Evolutionary conservation across 202 grass and related monocot genomes (phyloP), one percentile per base, ranked within the genome.

Genomic region (Zoysia matrella): DNA sequence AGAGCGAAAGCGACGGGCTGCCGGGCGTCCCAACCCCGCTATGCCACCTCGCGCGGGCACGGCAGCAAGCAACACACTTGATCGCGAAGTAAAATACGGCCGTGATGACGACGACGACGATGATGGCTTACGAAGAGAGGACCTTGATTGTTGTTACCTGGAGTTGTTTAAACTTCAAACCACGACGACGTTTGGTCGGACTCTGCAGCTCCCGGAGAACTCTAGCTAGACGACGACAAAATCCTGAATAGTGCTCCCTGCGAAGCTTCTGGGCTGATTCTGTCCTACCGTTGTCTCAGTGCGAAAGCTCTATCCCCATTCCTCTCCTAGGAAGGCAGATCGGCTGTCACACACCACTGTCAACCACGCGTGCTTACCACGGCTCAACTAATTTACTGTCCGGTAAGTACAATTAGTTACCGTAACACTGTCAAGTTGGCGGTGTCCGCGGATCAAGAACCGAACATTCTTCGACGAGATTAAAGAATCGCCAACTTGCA

Each of bases 1-100:
- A 52, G 53, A 43, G 52, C n/a, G 47, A 88, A 40, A 83, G 80
- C 69, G 86, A 88, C 80, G 69, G 12, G 47, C 11, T 80, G 73
- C 73, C 14, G 5, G 54, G 13, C 54, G 13, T 4, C 54, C 54
- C 54, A 56, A 56, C 13, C 54, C 54, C 12, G 54, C 1, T 13
- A 13, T 6, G 13, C 54, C 54, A 56, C 54, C 54, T 56, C 54
- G 54, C 53, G 22, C 22, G 0, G 22, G 22, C 22, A 30, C 22
- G 22, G 22, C 51, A 52, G 10, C 10, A 52, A 54, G 52, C 12
- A 14, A 54, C 12, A 13, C 13, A 13, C 0, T 11, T 30, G 22
- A 30, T 3, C 52, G 52, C 52, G 52, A 50, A 50, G 6, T 2
- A 1, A 1, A 5, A 11, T 52, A 52, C 51, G 51, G 12, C 11